phyloP scores from a whole-genome alignment of 2,329 filamentous ascomycete genomes.

The Alternaria gansuensis region DNA sequence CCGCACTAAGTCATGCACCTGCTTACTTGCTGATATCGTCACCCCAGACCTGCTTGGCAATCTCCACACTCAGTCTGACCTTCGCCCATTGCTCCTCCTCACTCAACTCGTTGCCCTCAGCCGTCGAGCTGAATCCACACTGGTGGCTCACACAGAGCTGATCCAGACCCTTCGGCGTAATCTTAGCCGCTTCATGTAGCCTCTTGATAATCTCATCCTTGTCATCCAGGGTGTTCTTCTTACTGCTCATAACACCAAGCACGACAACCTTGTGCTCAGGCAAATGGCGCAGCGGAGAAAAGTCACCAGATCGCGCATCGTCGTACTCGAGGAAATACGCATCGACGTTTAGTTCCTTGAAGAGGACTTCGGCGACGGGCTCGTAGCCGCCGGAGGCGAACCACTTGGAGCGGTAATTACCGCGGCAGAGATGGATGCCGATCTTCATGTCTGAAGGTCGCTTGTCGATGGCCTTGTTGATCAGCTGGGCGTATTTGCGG shows the following conservation, averaged over 20 bases:
- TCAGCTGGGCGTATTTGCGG: conserved; percentile 63
- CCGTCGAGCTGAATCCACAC: conserved; percentile 66
- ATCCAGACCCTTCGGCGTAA: conserved; percentile 62
- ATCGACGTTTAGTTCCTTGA: conserved; percentile 65
- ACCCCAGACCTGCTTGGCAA: conserved; percentile 67
- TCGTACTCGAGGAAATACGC: conserved; percentile 69
- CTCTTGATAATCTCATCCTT: conserved; percentile 53
- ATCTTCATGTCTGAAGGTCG: conserved; percentile 64
- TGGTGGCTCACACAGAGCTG: conserved; percentile 67
- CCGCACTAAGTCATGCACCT: neutral
- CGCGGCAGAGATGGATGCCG: conserved; percentile 66
- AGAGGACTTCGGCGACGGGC: conserved; percentile 66
- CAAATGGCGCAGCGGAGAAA: conserved; percentile 63
- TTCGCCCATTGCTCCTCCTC: conserved; percentile 68
- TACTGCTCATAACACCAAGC: conserved; percentile 64
- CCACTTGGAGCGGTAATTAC: conserved; percentile 66
- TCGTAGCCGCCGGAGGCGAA: conserved; percentile 68
- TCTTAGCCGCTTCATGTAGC: conserved; percentile 52
- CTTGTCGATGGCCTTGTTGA: conserved; percentile 64
- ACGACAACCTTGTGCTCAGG: conserved; percentile 65
- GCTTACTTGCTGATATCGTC: conserved; percentile 53
- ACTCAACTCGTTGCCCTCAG: conserved; percentile 65
- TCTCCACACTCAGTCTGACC: conserved; percentile 63
- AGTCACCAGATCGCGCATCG: conserved; percentile 65
- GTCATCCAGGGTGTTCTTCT: conserved; percentile 66